phyloP scores from a whole-genome alignment of 805 yeast species.

The Alloascoidea hylecoeti region DNA sequence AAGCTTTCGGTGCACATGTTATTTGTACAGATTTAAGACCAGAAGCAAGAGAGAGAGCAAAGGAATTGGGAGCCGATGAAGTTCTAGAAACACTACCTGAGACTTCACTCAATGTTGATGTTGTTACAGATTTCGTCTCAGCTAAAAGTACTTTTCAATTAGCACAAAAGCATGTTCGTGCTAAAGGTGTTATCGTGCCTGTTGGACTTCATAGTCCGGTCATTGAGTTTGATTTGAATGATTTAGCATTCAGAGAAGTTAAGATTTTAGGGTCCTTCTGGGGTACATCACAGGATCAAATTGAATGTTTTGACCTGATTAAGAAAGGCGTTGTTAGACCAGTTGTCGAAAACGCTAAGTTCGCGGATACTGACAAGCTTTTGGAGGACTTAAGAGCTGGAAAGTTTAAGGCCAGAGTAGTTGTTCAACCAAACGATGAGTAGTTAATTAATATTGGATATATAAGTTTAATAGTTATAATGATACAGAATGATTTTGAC shows the following conservation, averaged over 20 bases:
- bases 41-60: slow-evolving; percentile 16
- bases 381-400: slow-evolving; percentile 23
- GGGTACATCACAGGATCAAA: slow-evolving; percentile 28
- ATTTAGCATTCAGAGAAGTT: slow-evolving; percentile 26
- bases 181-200: slow-evolving; percentile 24
- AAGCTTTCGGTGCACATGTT: slow-evolving; percentile 10
- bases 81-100: slow-evolving; percentile 18
- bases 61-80: slow-evolving; percentile 25
- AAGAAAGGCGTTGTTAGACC: slow-evolving; percentile 25
- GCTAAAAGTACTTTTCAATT: slow-evolving; percentile 11
- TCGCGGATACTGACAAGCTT: slow-evolving; percentile 22
- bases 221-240: slow-evolving; percentile 18
- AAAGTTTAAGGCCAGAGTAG: slow-evolving; percentile 27
- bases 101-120: slow-evolving; percentile 22
- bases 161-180: slow-evolving; percentile 18
- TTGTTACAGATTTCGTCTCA: slow-evolving; percentile 15
- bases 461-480: no score
- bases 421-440: slow-evolving; percentile 7
- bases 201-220: slow-evolving; percentile 27
- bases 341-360: slow-evolving; percentile 14
- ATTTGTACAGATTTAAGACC: slow-evolving; percentile 14
- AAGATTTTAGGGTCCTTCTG: slow-evolving; percentile 26
- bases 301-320: slow-evolving; percentile 28
- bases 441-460: no score
- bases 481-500: no score